Conservation (phyloP, 2,329 filamentous ascomycete species). For the Capronia americana region DNA sequence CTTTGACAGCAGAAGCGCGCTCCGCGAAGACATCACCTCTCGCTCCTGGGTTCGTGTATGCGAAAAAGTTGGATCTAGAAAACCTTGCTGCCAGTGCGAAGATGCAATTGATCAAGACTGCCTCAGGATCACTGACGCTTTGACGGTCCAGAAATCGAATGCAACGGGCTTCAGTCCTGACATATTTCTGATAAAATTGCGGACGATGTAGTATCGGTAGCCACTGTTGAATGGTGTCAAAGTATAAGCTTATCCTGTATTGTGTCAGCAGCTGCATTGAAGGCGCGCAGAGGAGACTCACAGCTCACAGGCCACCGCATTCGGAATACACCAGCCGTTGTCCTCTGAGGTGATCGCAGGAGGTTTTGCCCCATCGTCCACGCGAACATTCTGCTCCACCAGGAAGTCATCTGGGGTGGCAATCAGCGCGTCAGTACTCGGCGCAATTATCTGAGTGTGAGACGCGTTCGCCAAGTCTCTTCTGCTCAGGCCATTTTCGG, state of each 20-base stretch:
- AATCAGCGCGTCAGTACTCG: neutral
- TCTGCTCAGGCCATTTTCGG: neutral
- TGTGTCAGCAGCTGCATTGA: neutral
- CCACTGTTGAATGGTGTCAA: constrained; percentile 16
- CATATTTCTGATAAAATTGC: constrained; percentile 9
- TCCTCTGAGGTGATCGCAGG: neutral
- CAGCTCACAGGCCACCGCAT: constrained; percentile 12
- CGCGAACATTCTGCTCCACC: neutral
- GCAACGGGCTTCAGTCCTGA: neutral
- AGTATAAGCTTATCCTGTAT: constrained; percentile 11
- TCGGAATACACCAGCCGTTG: constrained; percentile 20
- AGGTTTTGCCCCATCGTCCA: neutral
- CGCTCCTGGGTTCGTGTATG: neutral
- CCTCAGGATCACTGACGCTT: neutral
- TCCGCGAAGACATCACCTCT: constrained; percentile 3
- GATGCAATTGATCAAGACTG: constrained; percentile 21
- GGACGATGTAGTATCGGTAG: constrained; percentile 15
- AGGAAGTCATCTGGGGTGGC: neutral
- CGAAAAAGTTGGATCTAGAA: constrained; percentile 9
- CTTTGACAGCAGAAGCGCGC: constrained; percentile 17
- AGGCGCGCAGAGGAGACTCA: constrained; percentile 6
- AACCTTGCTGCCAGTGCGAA: constrained; percentile 20
- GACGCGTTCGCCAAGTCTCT: too few relatives aligned
- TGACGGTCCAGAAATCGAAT: neutral
- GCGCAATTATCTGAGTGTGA: neutral